Percentiles rank a stretch among this genome's conserved stretches.
Evolutionary conservation across 768 basidiomycete genomes (phyloP).

Genomic region (Psilocybe cyanescens): DNA sequence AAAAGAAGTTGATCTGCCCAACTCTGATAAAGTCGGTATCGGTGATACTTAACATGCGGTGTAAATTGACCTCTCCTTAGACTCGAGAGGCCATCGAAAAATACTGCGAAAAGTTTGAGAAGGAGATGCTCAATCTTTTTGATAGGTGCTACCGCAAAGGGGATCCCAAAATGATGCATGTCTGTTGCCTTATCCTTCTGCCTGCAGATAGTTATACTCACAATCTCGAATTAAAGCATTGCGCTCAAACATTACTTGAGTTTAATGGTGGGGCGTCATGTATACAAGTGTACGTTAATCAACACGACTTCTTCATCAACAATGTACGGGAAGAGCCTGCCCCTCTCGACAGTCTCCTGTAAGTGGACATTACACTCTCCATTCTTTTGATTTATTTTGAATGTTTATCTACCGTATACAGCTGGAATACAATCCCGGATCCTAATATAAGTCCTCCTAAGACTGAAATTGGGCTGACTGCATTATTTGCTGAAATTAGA

Average conservation of each 20-base stretch:
- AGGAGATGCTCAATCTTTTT: conserved; percentile 96
- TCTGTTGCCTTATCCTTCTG: conserved; percentile 33
- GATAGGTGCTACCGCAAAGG: conserved; percentile 96
- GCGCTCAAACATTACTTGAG: conserved; percentile 93
- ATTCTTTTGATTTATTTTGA: neutral
- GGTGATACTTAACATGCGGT: neutral
- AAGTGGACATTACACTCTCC: conserved; percentile 21
- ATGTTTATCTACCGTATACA: conserved; percentile 30
- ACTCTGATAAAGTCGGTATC: conserved; percentile 70
- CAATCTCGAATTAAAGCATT: conserved; percentile 64
- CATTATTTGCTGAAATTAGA: conserved; percentile 86
- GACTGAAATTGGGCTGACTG: conserved; percentile 76
- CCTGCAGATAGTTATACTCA: neutral
- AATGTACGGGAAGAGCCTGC: conserved; percentile 71
- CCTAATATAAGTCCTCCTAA: conserved; percentile 80
- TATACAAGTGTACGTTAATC: conserved; percentile 98
- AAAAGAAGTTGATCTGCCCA: conserved; percentile 90
- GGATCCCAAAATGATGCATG: conserved; percentile 99
- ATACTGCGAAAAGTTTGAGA: conserved; percentile 99
- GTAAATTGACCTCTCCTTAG: conserved; percentile 36
- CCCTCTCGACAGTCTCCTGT: conserved; percentile 62
- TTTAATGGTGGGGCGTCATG: conserved; percentile 98
- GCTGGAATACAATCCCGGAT: conserved; percentile 84
- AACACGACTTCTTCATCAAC: conserved; percentile 99
- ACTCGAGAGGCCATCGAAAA: conserved; percentile 92